Percentiles rank a stretch among this genome's conserved stretches.
These are phyloP conservation scores for Termitomyces titanicus DNA, from an alignment of 768 basidiomycete species.

Conservation along the genomic window DNA sequence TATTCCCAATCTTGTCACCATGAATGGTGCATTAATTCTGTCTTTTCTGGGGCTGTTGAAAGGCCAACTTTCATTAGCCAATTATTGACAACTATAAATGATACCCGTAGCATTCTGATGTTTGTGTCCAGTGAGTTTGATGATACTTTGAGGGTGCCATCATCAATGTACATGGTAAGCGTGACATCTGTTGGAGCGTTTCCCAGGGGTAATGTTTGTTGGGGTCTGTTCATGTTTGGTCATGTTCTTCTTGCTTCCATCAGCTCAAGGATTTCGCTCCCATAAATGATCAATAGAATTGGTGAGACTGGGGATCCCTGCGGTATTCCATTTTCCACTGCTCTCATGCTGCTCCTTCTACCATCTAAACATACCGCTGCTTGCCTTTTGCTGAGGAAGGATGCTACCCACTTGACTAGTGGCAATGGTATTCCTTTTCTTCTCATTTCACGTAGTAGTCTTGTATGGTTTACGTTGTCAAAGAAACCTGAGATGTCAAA, in stretches of 20 bases:
- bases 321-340: too few species aligned
- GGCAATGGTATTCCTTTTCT: constrained; percentile 16
- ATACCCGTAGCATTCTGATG: background rate
- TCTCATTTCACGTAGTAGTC: constrained; percentile 19
- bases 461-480: constrained; percentile 23
- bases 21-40: background rate
- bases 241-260: too few species aligned
- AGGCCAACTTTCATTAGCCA: background rate
- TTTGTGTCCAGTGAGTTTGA: background rate
- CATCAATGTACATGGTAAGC: background rate
- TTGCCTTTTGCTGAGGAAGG: too few species aligned
- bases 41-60: background rate
- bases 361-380: too few species aligned
- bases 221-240: too few species aligned
- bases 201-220: too few species aligned
- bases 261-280: too few species aligned
- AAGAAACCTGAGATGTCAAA: constrained; percentile 29
- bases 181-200: background rate
- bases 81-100: background rate
- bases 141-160: background rate
- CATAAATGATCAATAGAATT: too few species aligned
- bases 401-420: background rate
- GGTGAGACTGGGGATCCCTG: too few species aligned
- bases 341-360: too few species aligned
- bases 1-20: background rate